phyloP scores from a whole-genome alignment of 2,329 filamentous ascomycete species.

The Hymenoscyphus salicellus region DNA sequence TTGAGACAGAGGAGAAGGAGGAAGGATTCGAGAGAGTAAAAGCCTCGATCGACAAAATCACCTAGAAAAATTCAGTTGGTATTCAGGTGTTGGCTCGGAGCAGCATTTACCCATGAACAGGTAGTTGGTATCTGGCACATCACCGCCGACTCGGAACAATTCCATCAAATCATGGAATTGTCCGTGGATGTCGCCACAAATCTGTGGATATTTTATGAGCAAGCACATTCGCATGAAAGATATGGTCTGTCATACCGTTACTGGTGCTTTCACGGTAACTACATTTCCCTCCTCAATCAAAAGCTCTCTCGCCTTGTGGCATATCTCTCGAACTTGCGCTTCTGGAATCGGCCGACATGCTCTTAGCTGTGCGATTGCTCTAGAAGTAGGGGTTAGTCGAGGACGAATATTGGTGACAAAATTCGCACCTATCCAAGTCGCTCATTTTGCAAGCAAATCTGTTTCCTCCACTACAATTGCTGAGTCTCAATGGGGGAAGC shows the following conservation, averaged over 20 bases:
- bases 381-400: conserved; percentile 39
- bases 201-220: conserved; percentile 46
- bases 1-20: conserved; percentile 93
- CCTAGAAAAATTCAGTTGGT: conserved; percentile 47
- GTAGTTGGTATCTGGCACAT: conserved; percentile 94
- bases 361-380: conserved; percentile 91
- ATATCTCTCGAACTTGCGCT: conserved; percentile 90
- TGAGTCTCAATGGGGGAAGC: not conserved
- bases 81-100: not conserved
- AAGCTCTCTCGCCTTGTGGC: conserved; percentile 93
- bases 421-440: conserved; percentile 78
- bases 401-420: conserved; percentile 4
- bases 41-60: conserved; percentile 96
- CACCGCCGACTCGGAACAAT: conserved; percentile 87
- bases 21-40: conserved; percentile 97
- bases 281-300: conserved; percentile 98
- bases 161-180: conserved; percentile 98
- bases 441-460: conserved; percentile 61
- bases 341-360: conserved; percentile 96
- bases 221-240: conserved; percentile 3
- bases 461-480: not conserved
- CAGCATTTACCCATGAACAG: conserved; percentile 80
- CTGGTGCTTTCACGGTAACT: conserved; percentile 88
- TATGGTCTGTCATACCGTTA: conserved; percentile 61
- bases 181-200: conserved; percentile 95